Evolutionary conservation across 73 alveolate species (phyloP), one percentile per base, ranked within the genome.

Genomic region (Paramecium octaurelia): DNA sequence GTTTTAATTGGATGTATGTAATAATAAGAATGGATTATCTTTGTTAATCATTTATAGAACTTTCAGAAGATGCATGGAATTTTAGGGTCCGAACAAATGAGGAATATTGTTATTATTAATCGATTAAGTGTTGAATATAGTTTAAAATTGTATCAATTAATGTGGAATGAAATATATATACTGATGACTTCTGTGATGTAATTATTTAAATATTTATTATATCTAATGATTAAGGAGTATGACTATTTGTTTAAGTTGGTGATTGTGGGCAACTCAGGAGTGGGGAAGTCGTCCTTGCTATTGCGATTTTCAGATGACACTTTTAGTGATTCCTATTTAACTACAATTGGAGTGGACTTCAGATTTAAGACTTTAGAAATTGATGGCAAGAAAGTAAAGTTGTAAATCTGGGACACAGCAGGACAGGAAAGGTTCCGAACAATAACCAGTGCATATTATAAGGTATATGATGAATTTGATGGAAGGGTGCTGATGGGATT

Each of bases 371-470:
- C 97, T 43, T 92, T 94, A 46, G 92, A 83, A 18, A 93, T 94
- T 48, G 97, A 94, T 21, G 94, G 94, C 14, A 92, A 94, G 89
- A 84, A 88, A 38, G 97, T 94, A 57, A 94, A 94, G 83, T 86
- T 94, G 31, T 91, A 94, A 73, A 94, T 94, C 5, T 94, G 97
- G 97, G 98, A 95, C 58, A 95, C 98, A 4, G 98, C 98, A 54
- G 98, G 98, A 31, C 94, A 95, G 88, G 98, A 95, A 86, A 73
- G 97, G 31, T 95, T 94, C 68, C 64, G 96, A 85, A 90, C 95
- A 80, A 94, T 94, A 24, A 88, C 95, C 11, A 87, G 95, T 36
- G 95, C 97, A 24, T 94, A 94, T 94, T 94, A 94, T 58, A 86
- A 92, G 60, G 89, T 76, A 76, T 36, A 7, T 7, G 21, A 27